Base-by-base conservation (phyloP, 2,329 filamentous ascomycete genomes). In the Sporothrix humicola region DNA sequence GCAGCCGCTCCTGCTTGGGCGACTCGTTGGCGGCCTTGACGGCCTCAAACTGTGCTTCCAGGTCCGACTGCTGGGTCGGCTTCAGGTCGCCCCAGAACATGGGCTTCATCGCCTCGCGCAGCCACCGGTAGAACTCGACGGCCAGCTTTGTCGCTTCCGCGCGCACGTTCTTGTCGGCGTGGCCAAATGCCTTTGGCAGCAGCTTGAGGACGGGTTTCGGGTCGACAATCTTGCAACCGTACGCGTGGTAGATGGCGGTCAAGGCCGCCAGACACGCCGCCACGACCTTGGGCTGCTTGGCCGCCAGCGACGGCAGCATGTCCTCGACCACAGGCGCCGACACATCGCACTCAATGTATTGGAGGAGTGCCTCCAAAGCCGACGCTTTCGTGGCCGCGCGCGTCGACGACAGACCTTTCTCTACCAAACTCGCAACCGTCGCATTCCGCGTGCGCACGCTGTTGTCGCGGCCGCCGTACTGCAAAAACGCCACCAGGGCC, bases 11-110 rank as follows among this genome's bases (percentile, higher is more conserved):
- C 82, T 98, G 96, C 81, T 97, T 98, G 5, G 96, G 94, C 0
- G 92, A 89, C 76, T 98, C 95, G 65, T 76, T 76, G 70, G 73
- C 72, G 48, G 93, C 88, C 81, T 97, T 98, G 80, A 98, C 89
- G 78, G 93, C 94, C 79, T 98, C 96, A 76, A 99, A 99, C 69
- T 97, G 88, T 54, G 95, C 93, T 79, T 99, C 97, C 73, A 99
- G 84, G 79, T 99, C 97, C 75, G 91, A 90, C 81, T 99, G 96
- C 80, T 99, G 96, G 0, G 97, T 95, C 0, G 95, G 92, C 81
- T 99, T 99, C 75, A 99, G 83, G 74, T 99, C 96, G 61, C 88
- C 90, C 95, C 96, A 99, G 81, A 99, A 98, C 82, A 98, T 92
- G 52, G 95, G 94, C 81, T 99, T 99, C 91, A 99, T 98, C 12